Evolutionary conservation across 2,329 filamentous ascomycete species (phyloP), one percentile per base, ranked within the genome.

Genomic region (Diaporthe nobilis): DNA sequence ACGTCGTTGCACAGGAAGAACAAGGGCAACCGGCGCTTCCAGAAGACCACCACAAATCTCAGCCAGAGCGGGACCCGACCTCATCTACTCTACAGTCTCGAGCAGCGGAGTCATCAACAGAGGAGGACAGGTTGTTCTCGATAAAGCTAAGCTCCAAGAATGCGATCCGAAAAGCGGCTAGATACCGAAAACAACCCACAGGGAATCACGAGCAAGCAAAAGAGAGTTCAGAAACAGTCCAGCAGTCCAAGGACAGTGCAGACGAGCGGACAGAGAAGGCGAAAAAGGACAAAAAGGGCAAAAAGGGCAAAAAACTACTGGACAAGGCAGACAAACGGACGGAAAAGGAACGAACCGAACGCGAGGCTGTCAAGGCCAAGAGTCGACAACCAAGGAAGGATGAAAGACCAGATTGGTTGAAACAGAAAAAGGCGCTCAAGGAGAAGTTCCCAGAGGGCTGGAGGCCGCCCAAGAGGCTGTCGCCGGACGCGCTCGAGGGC

Each of bases 401-500:
- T 57, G 39, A 70, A 17, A 73, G 67, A 44, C 80, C 81, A 44
- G n/a, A 63, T 4, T 98, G 97, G 97, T 89, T 91, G 82, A 83
- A 90, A 20, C 94, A 98, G 79, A 98, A 98, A 82, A 86, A 86
- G 2, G 93, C 92, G 0, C 85, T 97, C 49, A 90, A 92, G 80
- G 84, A 90, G 77, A 99, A 98, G 81, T 97, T 98, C 78, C 91
- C 91, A 2, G 90, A 93, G 10, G 92, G 93, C 13, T 99, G 96
- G 96, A 89, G 89, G 39, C 96, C 97, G 42, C 90, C 90, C 67
- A 98, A 98, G 84, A 93, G 93, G 75, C 89, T 99, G 13, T 98
- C 97, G 0, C 97, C 97, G 0, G 96, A 98, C 83, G 95, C 96
- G 1, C 87, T 98, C 44, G 93, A 94, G n/a, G 96, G 95, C 57